A percentile compares a stretch with the other conserved stretches of the same genome.
phyloP scores from a whole-genome alignment of 495 filamentous ascomycete genomes.

The Thermothielavioides terrestris region DNA sequence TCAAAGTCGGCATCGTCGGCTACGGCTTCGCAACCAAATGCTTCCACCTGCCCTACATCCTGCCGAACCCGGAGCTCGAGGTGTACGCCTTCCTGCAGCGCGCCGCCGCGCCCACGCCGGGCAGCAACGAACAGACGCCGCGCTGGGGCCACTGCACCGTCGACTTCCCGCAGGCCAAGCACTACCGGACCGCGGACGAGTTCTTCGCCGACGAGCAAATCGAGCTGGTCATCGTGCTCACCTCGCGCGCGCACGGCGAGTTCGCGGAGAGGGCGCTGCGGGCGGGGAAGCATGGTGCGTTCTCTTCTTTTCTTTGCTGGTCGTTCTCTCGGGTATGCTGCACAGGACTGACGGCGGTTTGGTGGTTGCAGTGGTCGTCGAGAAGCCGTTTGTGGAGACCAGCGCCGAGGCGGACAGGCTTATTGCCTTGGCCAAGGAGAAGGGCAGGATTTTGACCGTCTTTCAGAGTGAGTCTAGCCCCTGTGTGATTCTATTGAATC shows the following conservation, averaged over 20 bases:
- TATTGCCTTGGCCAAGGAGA: slow-evolving; percentile 50
- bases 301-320: background rate
- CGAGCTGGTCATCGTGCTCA: slow-evolving; percentile 59
- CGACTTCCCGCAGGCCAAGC: slow-evolving; percentile 28
- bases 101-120: slow-evolving; percentile 20
- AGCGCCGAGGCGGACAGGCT: slow-evolving; percentile 55
- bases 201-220: slow-evolving; percentile 49
- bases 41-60: slow-evolving; percentile 68
- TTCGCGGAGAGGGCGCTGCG: slow-evolving; percentile 53
- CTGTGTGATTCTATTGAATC: background rate
- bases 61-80: slow-evolving; percentile 51
- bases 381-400: slow-evolving; percentile 68
- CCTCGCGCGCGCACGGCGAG: slow-evolving; percentile 52
- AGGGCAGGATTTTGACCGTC: slow-evolving; percentile 52
- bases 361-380: slow-evolving; percentile 66
- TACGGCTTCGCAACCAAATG: slow-evolving; percentile 58
- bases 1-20: slow-evolving; percentile 30
- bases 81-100: slow-evolving; percentile 41
- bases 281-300: slow-evolving; percentile 51
- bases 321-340: no score
- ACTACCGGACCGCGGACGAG: slow-evolving; percentile 43
- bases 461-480: slow-evolving; percentile 47
- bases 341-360: no score
- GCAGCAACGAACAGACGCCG: background rate
- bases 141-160: slow-evolving; percentile 28